Conservation (phyloP, 495 filamentous ascomycete genomes). For the Xylaria castorea region DNA sequence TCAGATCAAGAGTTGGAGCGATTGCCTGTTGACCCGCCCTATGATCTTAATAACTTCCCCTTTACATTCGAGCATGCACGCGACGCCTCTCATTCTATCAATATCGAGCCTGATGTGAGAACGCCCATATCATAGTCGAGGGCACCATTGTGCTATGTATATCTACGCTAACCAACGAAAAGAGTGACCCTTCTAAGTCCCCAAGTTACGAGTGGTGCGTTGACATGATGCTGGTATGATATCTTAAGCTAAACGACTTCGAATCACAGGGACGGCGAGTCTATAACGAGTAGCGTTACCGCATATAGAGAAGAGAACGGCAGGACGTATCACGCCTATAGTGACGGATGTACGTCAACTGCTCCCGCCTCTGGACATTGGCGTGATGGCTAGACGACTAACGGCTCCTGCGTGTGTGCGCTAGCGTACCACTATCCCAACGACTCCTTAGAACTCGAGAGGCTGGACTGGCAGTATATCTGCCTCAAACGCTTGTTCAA, state of each 20-base stretch:
- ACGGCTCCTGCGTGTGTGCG: conserved; percentile 25
- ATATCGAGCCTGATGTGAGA: conserved; percentile 43
- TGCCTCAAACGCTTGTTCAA: conserved; percentile 62
- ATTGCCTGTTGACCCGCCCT: background rate
- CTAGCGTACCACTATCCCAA: conserved; percentile 66
- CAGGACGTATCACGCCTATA: conserved; percentile 67
- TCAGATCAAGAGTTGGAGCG: background rate
- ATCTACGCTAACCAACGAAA: conserved; percentile 8
- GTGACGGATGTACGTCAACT: conserved; percentile 45
- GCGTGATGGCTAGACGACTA: background rate
- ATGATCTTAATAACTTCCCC: conserved; percentile 33
- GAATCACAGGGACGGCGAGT: conserved; percentile 40
- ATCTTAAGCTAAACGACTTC: background rate
- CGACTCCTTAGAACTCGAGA: conserved; percentile 59
- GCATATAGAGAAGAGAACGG: conserved; percentile 65
- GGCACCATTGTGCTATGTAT: background rate
- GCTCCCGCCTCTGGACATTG: background rate
- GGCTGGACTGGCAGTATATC: conserved; percentile 66
- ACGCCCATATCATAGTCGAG: conserved; percentile 14
- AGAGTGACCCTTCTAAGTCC: conserved; percentile 17
- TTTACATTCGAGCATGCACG: conserved; percentile 47
- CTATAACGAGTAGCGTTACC: conserved; percentile 48
- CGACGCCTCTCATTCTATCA: conserved; percentile 28
- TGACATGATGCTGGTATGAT: conserved; percentile 1
- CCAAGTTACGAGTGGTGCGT: conserved; percentile 17